phyloP scores from a whole-genome alignment of 1,139 yeast genomes.

The Nakaseomyces nivariensis region DNA sequence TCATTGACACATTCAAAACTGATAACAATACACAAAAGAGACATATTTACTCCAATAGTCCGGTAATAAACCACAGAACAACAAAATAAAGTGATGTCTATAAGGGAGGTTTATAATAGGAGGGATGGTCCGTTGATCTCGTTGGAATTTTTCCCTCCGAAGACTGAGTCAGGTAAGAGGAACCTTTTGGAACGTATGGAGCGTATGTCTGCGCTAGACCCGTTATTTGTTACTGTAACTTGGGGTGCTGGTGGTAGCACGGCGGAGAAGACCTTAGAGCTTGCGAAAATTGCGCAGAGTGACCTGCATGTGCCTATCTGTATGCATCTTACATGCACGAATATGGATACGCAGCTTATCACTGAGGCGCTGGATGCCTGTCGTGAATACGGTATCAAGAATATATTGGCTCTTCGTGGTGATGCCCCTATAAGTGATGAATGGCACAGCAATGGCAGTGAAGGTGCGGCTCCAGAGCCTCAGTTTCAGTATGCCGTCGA shows the following conservation, averaged over 20 bases:
- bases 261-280: constrained; percentile 71
- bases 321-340: constrained; percentile 91
- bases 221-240: constrained; percentile 82
- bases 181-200: constrained; percentile 77
- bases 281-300: constrained; percentile 68
- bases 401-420: constrained; percentile 87
- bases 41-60: no score
- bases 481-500: constrained; percentile 73
- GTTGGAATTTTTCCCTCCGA: constrained; percentile 94
- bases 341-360: constrained; percentile 65
- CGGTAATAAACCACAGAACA: no score
- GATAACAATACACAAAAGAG: no score
- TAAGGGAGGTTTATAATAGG: constrained; percentile 46
- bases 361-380: constrained; percentile 73
- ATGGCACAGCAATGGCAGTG: constrained; percentile 7
- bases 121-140: constrained; percentile 59
- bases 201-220: constrained; percentile 76
- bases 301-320: constrained; percentile 79
- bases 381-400: constrained; percentile 65
- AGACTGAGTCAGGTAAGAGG: constrained; percentile 77
- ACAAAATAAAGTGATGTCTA: constrained; percentile 26
- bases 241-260: constrained; percentile 99
- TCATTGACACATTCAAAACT: no score
- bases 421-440: constrained; percentile 82
- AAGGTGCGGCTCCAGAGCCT: constrained; percentile 5